Evolutionary conservation across 2,329 filamentous ascomycete genomes (phyloP).

Genomic region (Epicoccum nigrum): DNA sequence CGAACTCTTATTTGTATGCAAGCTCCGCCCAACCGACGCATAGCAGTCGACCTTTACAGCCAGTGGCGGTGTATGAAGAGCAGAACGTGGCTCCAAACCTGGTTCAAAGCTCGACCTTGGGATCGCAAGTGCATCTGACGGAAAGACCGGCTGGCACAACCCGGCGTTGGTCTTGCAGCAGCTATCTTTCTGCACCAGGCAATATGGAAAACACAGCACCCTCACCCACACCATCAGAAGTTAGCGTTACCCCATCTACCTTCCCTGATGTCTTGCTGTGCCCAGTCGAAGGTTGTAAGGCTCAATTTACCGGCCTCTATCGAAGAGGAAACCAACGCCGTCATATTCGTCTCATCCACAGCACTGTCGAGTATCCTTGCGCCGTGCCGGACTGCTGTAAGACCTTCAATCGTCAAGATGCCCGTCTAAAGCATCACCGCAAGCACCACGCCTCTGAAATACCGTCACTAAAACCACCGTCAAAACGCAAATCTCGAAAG

Average conservation of each 20-base stretch:
- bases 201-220: background rate
- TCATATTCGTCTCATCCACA: background rate
- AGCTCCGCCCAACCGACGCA: too few species aligned
- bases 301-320: background rate
- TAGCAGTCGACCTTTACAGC: too few species aligned
- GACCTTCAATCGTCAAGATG: background rate
- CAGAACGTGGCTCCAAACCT: too few species aligned
- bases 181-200: too few species aligned
- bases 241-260: background rate
- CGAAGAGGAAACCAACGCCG: background rate
- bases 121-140: too few species aligned
- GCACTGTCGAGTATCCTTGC: background rate
- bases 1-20: too few species aligned
- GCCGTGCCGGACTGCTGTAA: background rate
- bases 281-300: background rate
- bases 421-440: constrained; percentile 2
- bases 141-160: too few species aligned
- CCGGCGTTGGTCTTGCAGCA: too few species aligned
- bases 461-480: background rate
- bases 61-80: too few species aligned
- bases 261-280: background rate
- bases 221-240: background rate
- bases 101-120: too few species aligned
- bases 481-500: background rate
- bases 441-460: background rate